These are phyloP conservation scores for Eremothecium gossypii DNA, from an alignment of 1,139 yeast species.

Conservation along the genomic window DNA sequence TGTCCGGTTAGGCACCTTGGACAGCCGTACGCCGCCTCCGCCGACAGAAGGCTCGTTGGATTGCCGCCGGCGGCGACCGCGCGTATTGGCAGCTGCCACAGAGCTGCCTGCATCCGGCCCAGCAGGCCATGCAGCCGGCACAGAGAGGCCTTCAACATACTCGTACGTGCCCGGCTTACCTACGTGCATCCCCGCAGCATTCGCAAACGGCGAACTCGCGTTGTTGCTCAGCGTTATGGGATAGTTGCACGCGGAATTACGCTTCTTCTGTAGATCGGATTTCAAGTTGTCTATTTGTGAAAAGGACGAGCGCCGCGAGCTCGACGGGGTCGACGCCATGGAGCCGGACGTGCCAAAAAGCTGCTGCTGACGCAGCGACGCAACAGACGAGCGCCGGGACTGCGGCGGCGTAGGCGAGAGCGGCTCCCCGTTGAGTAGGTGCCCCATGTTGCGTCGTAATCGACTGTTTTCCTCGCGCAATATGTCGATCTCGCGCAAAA, in stretches of 20 bases:
- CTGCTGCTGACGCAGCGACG: constrained; percentile 5
- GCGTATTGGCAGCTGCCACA: not conserved
- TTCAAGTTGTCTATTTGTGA: constrained; percentile 12
- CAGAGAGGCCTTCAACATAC: not conserved
- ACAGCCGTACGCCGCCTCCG: not conserved
- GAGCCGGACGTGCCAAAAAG: constrained; percentile 8
- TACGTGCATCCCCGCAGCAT: not conserved
- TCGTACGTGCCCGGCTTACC: not conserved
- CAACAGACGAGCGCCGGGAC: constrained; percentile 7
- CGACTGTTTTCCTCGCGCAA: constrained; percentile 43
- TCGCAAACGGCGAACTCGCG: not conserved
- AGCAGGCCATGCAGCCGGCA: not conserved
- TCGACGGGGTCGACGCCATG: constrained; percentile 4
- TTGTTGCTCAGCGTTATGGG: constrained; percentile 4
- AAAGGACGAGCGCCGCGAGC: constrained; percentile 7
- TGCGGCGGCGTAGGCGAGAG: constrained; percentile 5
- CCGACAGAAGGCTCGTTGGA: constrained; percentile 1
- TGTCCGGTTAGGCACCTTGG: constrained; percentile 3
- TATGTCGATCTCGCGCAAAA: constrained; percentile 46
- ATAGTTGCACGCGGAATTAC: constrained; percentile 13
- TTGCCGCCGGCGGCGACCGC: constrained; percentile 2
- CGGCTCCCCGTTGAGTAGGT: constrained; percentile 8
- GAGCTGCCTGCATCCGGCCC: not conserved
- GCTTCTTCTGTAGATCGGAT: constrained; percentile 13
- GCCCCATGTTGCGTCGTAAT: constrained; percentile 14